Percentiles rank a stretch among this genome's conserved stretches.
These are phyloP conservation scores for Dacryopinax spathularia DNA, from an alignment of 768 basidiomycete genomes.

Conservation along the genomic window DNA sequence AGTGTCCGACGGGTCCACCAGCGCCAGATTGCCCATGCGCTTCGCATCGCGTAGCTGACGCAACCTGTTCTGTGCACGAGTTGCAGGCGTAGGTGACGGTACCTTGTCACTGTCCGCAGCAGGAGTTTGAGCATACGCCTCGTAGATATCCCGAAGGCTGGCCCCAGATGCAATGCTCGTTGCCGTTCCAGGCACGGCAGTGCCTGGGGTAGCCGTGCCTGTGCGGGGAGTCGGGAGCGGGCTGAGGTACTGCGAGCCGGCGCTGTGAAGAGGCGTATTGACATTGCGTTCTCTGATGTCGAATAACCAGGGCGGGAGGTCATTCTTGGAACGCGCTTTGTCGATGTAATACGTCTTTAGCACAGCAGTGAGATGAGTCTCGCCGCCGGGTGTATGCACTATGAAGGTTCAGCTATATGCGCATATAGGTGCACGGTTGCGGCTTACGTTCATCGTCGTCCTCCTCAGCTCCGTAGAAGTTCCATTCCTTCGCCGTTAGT, in stretches of 20 bases:
- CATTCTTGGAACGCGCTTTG: constrained; percentile 40
- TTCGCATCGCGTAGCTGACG: constrained; percentile 40
- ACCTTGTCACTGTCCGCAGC: neutral
- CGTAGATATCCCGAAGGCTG: neutral
- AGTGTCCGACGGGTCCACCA: neutral
- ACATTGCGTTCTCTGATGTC: constrained; percentile 39
- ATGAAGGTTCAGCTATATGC: neutral
- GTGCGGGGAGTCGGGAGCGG: neutral
- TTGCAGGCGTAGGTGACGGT: neutral
- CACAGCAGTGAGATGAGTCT: constrained; percentile 45
- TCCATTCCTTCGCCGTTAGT: neutral
- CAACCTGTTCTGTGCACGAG: constrained; percentile 26
- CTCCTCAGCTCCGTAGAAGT: neutral
- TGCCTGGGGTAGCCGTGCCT: neutral
- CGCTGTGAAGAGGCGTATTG: constrained; percentile 2
- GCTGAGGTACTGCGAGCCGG: neutral
- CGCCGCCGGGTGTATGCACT: constrained; percentile 42
- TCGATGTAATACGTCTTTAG: constrained; percentile 56
- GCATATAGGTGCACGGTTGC: neutral
- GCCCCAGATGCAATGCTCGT: neutral
- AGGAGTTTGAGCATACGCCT: neutral
- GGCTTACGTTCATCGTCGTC: neutral
- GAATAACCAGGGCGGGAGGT: constrained; percentile 56
- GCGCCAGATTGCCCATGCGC: constrained; percentile 17
- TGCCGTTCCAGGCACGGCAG: neutral